These are phyloP conservation scores for Daldinia concentrica DNA, from an alignment of 495 filamentous ascomycete genomes.

Conservation along the genomic window DNA sequence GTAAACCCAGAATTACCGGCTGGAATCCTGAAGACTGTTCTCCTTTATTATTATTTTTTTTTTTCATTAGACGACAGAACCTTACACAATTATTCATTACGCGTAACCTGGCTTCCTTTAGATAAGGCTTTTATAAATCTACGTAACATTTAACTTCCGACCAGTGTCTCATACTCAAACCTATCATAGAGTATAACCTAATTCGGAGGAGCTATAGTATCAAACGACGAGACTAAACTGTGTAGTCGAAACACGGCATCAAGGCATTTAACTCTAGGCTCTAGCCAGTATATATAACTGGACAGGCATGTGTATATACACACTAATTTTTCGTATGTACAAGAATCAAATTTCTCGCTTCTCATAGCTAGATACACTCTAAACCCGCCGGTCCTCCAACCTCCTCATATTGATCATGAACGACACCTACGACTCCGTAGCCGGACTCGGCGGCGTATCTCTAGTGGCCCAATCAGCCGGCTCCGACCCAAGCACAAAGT, in stretches of 20 bases:
- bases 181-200: not conserved
- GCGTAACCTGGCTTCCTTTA: too few relatives aligned
- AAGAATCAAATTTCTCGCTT: not conserved
- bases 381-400: not conserved
- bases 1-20: too few relatives aligned
- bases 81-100: too few relatives aligned
- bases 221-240: not conserved
- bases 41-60: too few relatives aligned
- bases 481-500: slow-evolving; percentile 68
- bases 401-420: not conserved
- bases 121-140: not conserved
- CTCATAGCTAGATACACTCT: not conserved
- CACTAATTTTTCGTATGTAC: not conserved
- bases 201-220: not conserved
- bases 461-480: slow-evolving; percentile 66
- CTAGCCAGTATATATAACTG: not conserved
- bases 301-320: not conserved
- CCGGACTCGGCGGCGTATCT: slow-evolving; percentile 62
- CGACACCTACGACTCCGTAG: slow-evolving; percentile 37
- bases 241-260: not conserved
- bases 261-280: not conserved
- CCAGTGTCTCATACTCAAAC: not conserved
- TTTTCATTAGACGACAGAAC: too few relatives aligned
- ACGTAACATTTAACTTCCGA: not conserved
- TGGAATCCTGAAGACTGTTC: too few relatives aligned